phyloP scores from a whole-genome alignment of 1,139 yeast species.

The Candida smagusa region DNA sequence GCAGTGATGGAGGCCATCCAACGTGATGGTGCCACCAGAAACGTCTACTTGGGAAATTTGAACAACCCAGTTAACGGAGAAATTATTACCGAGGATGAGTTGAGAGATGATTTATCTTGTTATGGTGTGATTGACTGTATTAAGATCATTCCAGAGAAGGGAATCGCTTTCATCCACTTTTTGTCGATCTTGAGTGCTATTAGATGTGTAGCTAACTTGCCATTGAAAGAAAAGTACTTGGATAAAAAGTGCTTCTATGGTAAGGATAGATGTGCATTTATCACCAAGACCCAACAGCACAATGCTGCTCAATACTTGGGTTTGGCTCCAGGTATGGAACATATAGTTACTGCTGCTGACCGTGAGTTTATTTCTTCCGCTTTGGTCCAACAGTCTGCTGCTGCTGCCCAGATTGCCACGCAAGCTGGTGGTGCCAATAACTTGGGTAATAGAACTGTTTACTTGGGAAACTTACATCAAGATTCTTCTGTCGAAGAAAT shows the following conservation, averaged over 20 bases:
- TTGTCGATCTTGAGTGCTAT: constrained; percentile 56
- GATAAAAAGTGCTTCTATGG: constrained; percentile 60
- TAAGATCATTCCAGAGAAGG: constrained; percentile 55
- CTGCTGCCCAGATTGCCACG: constrained; percentile 72
- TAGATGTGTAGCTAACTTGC: constrained; percentile 56
- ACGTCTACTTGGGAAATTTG: constrained; percentile 79
- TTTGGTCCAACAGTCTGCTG: constrained; percentile 63
- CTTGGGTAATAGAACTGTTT: constrained; percentile 88
- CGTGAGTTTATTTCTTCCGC: constrained; percentile 60
- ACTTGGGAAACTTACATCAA: constrained; percentile 82
- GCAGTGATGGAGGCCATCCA: constrained; percentile 71
- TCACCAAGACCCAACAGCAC: constrained; percentile 93
- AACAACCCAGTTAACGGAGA: constrained; percentile 46
- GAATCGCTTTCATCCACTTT: constrained; percentile 61
- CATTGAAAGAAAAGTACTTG: constrained; percentile 51
- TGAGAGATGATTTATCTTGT: constrained; percentile 45
- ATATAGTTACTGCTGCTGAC: constrained; percentile 77
- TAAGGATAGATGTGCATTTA: constrained; percentile 66
- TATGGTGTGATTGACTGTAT: constrained; percentile 58
- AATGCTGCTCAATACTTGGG: constrained; percentile 96
- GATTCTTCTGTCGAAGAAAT: constrained; percentile 87
- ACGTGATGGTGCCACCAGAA: constrained; percentile 87
- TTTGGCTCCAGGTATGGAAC: constrained; percentile 86
- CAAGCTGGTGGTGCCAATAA: constrained; percentile 76
- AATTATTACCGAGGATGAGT: constrained; percentile 56